Conservation (phyloP, 176 grass and related monocot species). For the Metroxylon sagu region DNA sequence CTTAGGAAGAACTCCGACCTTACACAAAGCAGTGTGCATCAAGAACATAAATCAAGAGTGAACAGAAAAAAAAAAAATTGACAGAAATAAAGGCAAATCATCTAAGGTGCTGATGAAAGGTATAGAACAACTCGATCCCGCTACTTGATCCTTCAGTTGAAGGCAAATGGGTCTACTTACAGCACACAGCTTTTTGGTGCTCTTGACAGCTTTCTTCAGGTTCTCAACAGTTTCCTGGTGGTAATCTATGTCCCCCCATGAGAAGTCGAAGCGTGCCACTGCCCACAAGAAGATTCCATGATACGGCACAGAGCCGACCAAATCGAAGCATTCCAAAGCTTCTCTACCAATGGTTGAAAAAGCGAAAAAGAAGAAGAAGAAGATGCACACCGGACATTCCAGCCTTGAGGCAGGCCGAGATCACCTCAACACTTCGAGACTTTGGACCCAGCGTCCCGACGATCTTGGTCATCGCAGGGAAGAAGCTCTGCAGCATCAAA, state of each 20-base stretch:
- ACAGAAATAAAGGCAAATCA: no score
- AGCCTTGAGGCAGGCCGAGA: constrained; percentile 85
- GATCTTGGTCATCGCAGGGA: constrained; percentile 99
- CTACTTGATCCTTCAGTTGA: neutral
- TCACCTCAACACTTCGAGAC: constrained; percentile 84
- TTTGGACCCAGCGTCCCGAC: constrained; percentile 92
- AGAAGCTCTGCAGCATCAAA: constrained; percentile 47
- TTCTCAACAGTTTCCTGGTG: constrained; percentile 96
- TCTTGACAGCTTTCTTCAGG: constrained; percentile 83
- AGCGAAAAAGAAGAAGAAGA: neutral
- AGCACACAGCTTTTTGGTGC: constrained; percentile 88
- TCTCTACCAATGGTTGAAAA: no score
- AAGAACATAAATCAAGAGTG: no score
- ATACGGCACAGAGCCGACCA: no score
- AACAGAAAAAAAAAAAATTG: no score
- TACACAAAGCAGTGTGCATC: no score
- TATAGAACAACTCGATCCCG: neutral
- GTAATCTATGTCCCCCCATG: constrained; percentile 77
- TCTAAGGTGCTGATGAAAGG: no score
- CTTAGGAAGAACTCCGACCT: no score
- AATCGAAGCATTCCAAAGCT: no score
- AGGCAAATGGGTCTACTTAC: constrained; percentile 24
- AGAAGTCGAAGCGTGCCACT: constrained; percentile 98
- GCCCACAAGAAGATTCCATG: constrained; percentile 13
- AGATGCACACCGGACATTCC: constrained; percentile 77